Conservation (phyloP, 148 eudicot species). For the Cornus controversa region DNA sequence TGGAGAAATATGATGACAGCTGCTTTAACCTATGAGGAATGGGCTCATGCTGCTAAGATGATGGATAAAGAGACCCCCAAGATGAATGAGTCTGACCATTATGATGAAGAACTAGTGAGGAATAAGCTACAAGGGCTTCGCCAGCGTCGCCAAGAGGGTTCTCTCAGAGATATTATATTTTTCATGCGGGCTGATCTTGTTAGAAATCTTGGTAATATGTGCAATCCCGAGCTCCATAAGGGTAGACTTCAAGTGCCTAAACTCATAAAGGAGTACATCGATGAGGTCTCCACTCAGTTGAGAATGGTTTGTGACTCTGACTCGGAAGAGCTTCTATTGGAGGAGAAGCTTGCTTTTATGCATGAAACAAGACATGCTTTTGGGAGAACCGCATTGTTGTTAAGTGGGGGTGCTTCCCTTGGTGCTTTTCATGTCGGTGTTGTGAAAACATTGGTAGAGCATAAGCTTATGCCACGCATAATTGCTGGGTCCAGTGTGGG, state of each 20-base stretch:
- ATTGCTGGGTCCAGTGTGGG: conserved; percentile 97
- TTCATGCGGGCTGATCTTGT: conserved; percentile 88
- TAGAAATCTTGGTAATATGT: conserved; percentile 94
- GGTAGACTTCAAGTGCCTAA: conserved; percentile 89
- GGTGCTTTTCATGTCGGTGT: conserved; percentile 93
- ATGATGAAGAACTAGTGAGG: conserved; percentile 82
- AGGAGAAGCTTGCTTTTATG: conserved; percentile 97
- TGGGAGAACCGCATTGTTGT: conserved; percentile 94
- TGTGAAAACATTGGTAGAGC: conserved; percentile 87
- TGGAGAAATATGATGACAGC: conserved; percentile 95
- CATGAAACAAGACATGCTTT: conserved; percentile 97
- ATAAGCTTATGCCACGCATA: conserved; percentile 82
- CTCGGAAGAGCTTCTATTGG: conserved; percentile 76
- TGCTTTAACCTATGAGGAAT: conserved; percentile 80
- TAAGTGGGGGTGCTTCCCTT: conserved; percentile 97
- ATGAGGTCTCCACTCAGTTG: conserved; percentile 85
- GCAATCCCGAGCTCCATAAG: conserved; percentile 90
- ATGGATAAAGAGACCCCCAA: conserved; percentile 69
- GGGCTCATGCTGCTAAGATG: conserved; percentile 97
- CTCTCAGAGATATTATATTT: conserved; percentile 77
- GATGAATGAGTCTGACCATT: conserved; percentile 69
- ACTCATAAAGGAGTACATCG: conserved; percentile 84
- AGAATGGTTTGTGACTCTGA: conserved; percentile 92
- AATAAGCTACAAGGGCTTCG: conserved; percentile 83
- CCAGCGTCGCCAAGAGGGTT: conserved; percentile 81